A percentile compares a stretch with the other conserved stretches of the same genome.
Conservation (phyloP, 345 rosid species). For the Lagerstroemia speciosa region DNA sequence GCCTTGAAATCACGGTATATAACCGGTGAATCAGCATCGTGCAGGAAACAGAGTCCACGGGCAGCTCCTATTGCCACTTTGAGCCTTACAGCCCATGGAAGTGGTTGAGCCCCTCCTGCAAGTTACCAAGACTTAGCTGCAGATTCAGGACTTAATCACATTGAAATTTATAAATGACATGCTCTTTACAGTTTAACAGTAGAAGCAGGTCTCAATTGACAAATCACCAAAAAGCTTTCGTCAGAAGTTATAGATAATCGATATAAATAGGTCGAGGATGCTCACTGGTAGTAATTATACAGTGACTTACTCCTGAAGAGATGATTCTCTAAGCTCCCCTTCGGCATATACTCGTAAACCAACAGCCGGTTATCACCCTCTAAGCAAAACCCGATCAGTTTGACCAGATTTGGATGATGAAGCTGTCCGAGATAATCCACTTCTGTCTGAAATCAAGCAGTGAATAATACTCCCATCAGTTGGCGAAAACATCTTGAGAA, state of each 20-base stretch:
- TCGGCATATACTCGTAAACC: slow-evolving; percentile 92
- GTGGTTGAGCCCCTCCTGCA: slow-evolving; percentile 75
- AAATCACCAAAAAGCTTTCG: neutral
- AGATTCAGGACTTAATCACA: neutral
- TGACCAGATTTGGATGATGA: slow-evolving; percentile 85
- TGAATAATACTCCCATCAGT: neutral
- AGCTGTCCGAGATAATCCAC: slow-evolving; percentile 94
- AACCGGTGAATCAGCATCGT: slow-evolving; percentile 81
- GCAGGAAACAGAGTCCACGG: slow-evolving; percentile 84
- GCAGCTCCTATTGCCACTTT: slow-evolving; percentile 90
- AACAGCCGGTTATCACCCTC: slow-evolving; percentile 80
- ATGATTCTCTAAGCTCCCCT: slow-evolving; percentile 89
- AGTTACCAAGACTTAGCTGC: slow-evolving; percentile 5
- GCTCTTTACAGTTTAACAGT: neutral
- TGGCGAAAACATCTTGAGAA: neutral
- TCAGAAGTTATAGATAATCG: neutral
- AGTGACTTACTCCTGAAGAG: slow-evolving; percentile 49
- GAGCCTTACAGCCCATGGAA: slow-evolving; percentile 76
- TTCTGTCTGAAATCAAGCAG: slow-evolving; percentile 69
- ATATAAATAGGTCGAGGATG: neutral
- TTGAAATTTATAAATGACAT: neutral
- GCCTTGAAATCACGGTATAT: slow-evolving; percentile 92
- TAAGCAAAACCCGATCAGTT: slow-evolving; percentile 75
- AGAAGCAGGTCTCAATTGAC: neutral
- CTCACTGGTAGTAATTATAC: neutral